Evolutionary conservation across 495 filamentous ascomycete genomes (phyloP).

Genomic region (Articulospora tetracladia): DNA sequence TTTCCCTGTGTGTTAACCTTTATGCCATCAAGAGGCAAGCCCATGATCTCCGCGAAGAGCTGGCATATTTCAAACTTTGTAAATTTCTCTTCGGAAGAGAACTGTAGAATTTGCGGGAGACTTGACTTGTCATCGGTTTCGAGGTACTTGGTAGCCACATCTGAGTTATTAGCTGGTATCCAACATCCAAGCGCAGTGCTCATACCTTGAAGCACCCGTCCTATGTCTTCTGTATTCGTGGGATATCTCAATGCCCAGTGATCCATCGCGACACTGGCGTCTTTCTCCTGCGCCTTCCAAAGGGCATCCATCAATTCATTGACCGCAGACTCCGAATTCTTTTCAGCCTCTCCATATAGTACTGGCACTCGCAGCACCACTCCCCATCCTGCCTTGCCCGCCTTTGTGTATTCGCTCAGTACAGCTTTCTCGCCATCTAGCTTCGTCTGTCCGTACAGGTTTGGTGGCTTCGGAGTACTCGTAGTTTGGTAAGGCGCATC

Average conservation of each 20-base stretch:
- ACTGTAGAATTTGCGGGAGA: conserved; percentile 75
- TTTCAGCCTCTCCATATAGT: conserved; percentile 67
- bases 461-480: conserved; percentile 64
- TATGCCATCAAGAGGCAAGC: conserved; percentile 67
- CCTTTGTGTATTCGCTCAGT: conserved; percentile 50
- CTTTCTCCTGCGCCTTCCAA: conserved; percentile 59
- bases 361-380: conserved; percentile 84
- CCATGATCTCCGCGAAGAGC: conserved; percentile 75
- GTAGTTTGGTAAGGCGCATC: conserved; percentile 79
- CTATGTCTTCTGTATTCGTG: conserved; percentile 84
- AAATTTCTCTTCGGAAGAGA: conserved; percentile 80
- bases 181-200: no score
- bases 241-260: conserved; percentile 85
- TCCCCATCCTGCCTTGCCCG: conserved; percentile 47
- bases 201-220: conserved; percentile 62
- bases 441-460: conserved; percentile 87
- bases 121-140: conserved; percentile 32
- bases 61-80: conserved; percentile 93
- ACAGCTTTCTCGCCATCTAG: conserved; percentile 77
- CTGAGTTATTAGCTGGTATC: conserved; percentile 25
- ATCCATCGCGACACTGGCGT: conserved; percentile 70
- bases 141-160: conserved; percentile 66
- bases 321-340: conserved; percentile 73
- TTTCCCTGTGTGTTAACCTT: conserved; percentile 68
- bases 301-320: conserved; percentile 75